Base-by-base conservation (phyloP, 805 yeast genomes). In the Blastobotrys chiropterorum region DNA sequence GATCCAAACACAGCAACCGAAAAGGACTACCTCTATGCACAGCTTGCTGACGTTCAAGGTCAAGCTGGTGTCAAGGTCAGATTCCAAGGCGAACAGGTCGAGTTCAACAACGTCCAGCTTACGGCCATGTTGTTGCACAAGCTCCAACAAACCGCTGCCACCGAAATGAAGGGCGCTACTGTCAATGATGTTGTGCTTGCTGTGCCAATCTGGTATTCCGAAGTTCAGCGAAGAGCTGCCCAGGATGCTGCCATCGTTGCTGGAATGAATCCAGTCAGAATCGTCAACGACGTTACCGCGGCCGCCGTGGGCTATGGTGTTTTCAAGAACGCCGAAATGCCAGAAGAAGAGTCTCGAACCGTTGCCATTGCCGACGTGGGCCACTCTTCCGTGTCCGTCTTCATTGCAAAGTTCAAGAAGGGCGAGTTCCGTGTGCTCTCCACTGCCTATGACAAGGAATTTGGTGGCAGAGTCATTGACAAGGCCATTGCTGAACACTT, bases 261-360 rank as follows among this genome's bases (percentile, higher is more conserved):
- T 54, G 96, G 96, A 58, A 80, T 94, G 67, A 94, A 94, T 83
- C 98, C 99, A 55, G 97, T 94, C 55, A 87, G 99, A 81, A 83
- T 94, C 59, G 96, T 94, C 63, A 94, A 94, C 72, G 99, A 94
- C 71, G 85, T 87, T 60, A 90, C 98, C 53, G 98, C 99, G 56
- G 99, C 99, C 56, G 98, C 97, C 65, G 96, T 94, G 59, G 95
- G 97, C 63, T 95, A 94, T 77, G 99, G 99, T 78, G 97, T 94
- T 56, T 94, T 94, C 85, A 90, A 94, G 81, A 63, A 66, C 49
- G 80, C 86, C 60, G 97, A 92, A 68, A 79, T 94, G 65, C 97
- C 98, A 65, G 98, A 90, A 72, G 96, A 88, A 64, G 86, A 85
- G 71, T 85, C 90, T 67, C 84, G 86, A 76, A 85, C 80, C 66